These are phyloP conservation scores for Sphagnum magellanicum DNA, from an alignment of 228 moss, liverwort and hornwort genomes.

Conservation along the genomic window DNA sequence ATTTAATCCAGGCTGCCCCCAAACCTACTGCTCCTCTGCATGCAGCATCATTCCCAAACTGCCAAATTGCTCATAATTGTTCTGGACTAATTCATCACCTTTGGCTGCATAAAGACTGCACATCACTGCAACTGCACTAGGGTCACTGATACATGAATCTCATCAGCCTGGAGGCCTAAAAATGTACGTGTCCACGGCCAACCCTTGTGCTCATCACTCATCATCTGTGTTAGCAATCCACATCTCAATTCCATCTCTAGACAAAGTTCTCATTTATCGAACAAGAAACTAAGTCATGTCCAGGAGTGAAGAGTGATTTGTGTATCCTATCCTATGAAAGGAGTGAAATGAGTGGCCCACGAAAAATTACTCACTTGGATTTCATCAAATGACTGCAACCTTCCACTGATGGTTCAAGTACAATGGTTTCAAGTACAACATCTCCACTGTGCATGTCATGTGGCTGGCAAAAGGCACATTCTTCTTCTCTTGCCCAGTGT, in stretches of 20 bases:
- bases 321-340: neutral
- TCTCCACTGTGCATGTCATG: conserved; percentile 93
- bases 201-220: conserved; percentile 97
- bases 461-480: conserved; percentile 89
- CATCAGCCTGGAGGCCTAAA: conserved; percentile 91
- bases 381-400: conserved; percentile 92
- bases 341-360: neutral
- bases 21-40: too few relatives aligned
- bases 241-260: too few relatives aligned
- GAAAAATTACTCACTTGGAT: conserved; percentile 49
- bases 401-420: conserved; percentile 89
- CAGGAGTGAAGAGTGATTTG: too few relatives aligned
- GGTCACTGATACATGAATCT: conserved; percentile 96
- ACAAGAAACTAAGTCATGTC: too few relatives aligned
- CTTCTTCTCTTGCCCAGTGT: conserved; percentile 92
- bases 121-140: conserved; percentile 88
- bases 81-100: conserved; percentile 78
- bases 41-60: too few relatives aligned
- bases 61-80: conserved; percentile 71
- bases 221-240: conserved; percentile 49
- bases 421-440: conserved; percentile 64
- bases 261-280: too few relatives aligned
- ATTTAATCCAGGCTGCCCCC: too few relatives aligned
- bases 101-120: conserved; percentile 73
- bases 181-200: conserved; percentile 99